Evolutionary conservation across 2,329 filamentous ascomycete genomes (phyloP).

Genomic region (Aspergillus nomiae): DNA sequence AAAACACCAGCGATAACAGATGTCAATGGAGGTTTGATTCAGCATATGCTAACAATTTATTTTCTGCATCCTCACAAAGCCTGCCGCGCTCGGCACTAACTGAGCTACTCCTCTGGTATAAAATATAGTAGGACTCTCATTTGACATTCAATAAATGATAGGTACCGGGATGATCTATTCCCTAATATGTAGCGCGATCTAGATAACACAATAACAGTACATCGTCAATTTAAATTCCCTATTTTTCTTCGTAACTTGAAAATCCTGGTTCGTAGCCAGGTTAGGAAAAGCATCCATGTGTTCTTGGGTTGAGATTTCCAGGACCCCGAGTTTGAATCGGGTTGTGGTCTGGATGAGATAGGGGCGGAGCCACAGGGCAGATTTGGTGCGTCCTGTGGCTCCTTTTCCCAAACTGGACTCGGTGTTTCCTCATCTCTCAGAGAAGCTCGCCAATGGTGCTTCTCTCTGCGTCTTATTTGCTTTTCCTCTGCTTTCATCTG

Average conservation of each 20-base stretch:
- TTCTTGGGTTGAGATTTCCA: slow-evolving; percentile 39
- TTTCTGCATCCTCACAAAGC: background rate
- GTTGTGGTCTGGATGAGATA: slow-evolving; percentile 6
- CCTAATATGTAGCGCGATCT: background rate
- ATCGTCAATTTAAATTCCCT: slow-evolving; percentile 26
- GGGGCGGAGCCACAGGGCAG: slow-evolving; percentile 2
- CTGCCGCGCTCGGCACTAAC: background rate
- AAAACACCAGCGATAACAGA: background rate
- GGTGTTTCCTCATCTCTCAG: slow-evolving; percentile 17
- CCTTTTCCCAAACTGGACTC: slow-evolving; percentile 15
- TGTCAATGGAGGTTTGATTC: background rate
- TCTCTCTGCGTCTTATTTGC: slow-evolving; percentile 46
- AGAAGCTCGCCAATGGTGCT: slow-evolving; percentile 32
- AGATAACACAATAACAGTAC: background rate
- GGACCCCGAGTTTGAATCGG: slow-evolving; percentile 19
- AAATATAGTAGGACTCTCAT: background rate
- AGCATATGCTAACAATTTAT: background rate
- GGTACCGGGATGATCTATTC: background rate
- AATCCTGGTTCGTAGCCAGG: slow-evolving; percentile 59
- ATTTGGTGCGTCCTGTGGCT: slow-evolving; percentile 25
- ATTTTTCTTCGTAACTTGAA: slow-evolving; percentile 51
- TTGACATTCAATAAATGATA: background rate
- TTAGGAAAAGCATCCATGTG: slow-evolving; percentile 57
- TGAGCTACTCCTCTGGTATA: background rate
- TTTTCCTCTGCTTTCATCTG: slow-evolving; percentile 51